Evolutionary conservation across 73 alveolate genomes (phyloP), one percentile per base, ranked within the genome.

Genomic region (Tetrahymena thermophila): DNA sequence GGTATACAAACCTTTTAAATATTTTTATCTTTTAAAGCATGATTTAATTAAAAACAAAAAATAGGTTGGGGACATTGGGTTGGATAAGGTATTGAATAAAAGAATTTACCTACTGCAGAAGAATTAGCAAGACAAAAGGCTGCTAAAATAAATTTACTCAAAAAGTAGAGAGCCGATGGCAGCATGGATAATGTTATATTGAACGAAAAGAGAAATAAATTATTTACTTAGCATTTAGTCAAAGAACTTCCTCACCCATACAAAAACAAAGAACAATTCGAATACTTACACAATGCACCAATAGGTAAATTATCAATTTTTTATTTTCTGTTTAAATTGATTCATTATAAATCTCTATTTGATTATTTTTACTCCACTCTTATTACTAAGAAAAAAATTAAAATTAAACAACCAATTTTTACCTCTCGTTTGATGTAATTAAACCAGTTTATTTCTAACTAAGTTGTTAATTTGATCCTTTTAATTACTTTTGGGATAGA

Each of bases 171-270:
- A 35, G 93, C 94, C 21, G 98, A 97, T 94, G 93, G 95, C 34
- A 95, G 96, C 84, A 25, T 94, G 43, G 84, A 94, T 56, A 95
- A 97, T 44, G 98, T 97, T 28, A 96, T 96, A 23, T 38, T 97
- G 14, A 96, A 96, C 57, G 97, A 97, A 94, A 93, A 96, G 42
- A 57, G 98, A 85, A 98, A 97, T 89, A 97, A 97, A 94, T 94
- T 96, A 94, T 97, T 97, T 56, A 95, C 97, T 56, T 96, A 97
- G 93, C 96, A 96, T 94, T 43, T 85, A 83, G 97, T 97, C 56
- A 42, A 93, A 34, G 95, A 94, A 10, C 97, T 97, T 17, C 98
- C 98, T 34, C 97, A 97, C 93, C 98, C 98, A 10, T 97, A 56
- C 93, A 96, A 96, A 58, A 93, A 94, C 35, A 95, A 96, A n/a